Conservation (phyloP, 2,329 filamentous ascomycete genomes). For the Diaporthe capsici region DNA sequence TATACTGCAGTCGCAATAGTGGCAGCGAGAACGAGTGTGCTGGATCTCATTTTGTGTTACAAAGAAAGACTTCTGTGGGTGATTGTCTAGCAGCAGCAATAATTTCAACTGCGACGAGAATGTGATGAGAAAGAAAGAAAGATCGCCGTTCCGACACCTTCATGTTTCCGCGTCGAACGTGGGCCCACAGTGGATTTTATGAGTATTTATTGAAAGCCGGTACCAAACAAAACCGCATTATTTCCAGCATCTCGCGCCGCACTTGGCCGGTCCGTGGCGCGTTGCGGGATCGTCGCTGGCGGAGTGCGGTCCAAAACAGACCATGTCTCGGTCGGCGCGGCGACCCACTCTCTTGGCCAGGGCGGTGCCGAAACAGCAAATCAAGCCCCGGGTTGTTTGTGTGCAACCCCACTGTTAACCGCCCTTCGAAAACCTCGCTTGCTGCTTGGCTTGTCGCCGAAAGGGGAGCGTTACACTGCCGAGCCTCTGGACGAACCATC, state of each 20-base stretch:
- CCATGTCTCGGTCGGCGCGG: constrained; percentile 19
- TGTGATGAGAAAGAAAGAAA: background rate
- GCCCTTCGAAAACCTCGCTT: background rate
- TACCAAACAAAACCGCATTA: background rate
- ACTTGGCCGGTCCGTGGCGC: background rate
- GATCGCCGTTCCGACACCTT: background rate
- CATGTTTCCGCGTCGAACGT: background rate
- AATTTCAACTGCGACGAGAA: background rate
- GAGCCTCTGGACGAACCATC: background rate
- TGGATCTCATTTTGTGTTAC: background rate
- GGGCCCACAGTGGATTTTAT: background rate
- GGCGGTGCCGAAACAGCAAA: constrained; percentile 3
- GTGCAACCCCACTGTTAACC: constrained; percentile 2
- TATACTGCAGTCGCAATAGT: background rate
- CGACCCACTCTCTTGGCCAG: constrained; percentile 1
- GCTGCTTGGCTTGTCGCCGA: constrained; percentile 12
- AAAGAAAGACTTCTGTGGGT: background rate
- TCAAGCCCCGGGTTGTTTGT: background rate
- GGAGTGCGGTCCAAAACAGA: background rate
- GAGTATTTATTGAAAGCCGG: background rate
- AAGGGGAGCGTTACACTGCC: background rate
- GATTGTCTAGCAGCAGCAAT: background rate
- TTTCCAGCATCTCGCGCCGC: background rate
- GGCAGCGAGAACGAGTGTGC: background rate
- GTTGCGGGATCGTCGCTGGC: constrained; percentile 5